Conservation (phyloP, 768 basidiomycete species). For the Boletales sp. region DNA sequence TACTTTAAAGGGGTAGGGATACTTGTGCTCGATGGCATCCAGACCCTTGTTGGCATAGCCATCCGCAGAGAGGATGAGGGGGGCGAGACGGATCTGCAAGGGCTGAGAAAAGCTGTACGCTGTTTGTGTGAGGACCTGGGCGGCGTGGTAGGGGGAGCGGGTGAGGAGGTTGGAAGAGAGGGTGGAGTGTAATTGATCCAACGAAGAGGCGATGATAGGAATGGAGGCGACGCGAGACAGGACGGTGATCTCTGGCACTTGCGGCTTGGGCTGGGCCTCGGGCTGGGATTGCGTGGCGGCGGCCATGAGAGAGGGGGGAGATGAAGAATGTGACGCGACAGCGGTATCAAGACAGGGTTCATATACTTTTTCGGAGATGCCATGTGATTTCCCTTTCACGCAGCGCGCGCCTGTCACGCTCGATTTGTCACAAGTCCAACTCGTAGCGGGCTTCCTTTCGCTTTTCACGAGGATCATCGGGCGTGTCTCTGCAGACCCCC, state of each 20-base stretch:
- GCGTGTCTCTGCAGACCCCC: too few species aligned
- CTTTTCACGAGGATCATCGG: conserved; percentile 8
- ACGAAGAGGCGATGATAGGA: conserved; percentile 63
- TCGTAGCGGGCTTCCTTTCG: background rate
- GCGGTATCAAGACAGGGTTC: conserved; percentile 19
- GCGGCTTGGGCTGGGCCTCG: conserved; percentile 13
- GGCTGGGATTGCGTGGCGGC: conserved; percentile 28
- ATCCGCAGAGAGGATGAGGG: conserved; percentile 61
- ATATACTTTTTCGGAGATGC: conserved; percentile 18
- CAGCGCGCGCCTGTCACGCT: conserved; percentile 19
- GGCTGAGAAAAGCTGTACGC: conserved; percentile 66
- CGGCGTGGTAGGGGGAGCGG: conserved; percentile 60
- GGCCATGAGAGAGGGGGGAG: conserved; percentile 31
- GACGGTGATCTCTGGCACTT: conserved; percentile 54
- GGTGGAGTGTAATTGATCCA: conserved; percentile 56
- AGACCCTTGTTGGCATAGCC: conserved; percentile 70
- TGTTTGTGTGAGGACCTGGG: conserved; percentile 54
- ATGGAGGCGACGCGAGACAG: conserved; percentile 66
- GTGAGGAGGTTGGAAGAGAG: conserved; percentile 60
- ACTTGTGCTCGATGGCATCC: conserved; percentile 67
- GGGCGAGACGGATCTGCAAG: conserved; percentile 60
- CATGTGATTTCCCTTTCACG: conserved; percentile 23
- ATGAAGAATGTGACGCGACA: conserved; percentile 5
- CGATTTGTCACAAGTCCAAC: conserved; percentile 15
- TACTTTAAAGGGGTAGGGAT: conserved; percentile 73